Conservation (phyloP, 306 rosid species). For the Gastrolobium bilobum region DNA sequence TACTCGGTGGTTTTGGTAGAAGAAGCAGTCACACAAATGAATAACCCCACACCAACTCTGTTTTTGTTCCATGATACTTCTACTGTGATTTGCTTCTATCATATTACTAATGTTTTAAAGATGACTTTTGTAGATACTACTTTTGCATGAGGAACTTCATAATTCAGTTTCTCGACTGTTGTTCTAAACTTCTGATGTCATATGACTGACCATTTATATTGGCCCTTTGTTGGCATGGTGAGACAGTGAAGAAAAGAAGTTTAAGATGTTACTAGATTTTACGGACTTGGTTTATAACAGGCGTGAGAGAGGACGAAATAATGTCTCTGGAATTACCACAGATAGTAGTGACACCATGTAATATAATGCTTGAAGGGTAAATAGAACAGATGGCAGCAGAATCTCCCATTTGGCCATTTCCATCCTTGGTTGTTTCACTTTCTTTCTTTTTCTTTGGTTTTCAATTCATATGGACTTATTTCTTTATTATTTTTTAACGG, state of each 20-base stretch:
- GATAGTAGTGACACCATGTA: not conserved
- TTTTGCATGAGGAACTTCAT: not conserved
- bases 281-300: no score
- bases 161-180: not conserved
- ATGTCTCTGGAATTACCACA: no score
- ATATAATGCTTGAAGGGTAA: no score
- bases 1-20: slow-evolving; percentile 40
- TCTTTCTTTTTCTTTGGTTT: no score
- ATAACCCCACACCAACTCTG: slow-evolving; percentile 41
- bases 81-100: not conserved
- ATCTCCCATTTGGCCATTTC: no score
- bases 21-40: slow-evolving; percentile 50
- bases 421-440: no score
- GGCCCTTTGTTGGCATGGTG: not conserved
- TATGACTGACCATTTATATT: not conserved
- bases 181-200: not conserved
- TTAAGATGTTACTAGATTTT: no score
- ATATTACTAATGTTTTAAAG: not conserved
- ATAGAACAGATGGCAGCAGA: no score
- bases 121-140: slow-evolving; percentile 1
- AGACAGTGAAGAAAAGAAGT: not conserved
- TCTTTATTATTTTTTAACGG: no score
- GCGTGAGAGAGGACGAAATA: no score
- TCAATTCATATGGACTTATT: no score
- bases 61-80: slow-evolving; percentile 13